Evolutionary conservation across 2,329 filamentous ascomycete genomes (phyloP), one percentile per base, ranked within the genome.

Genomic region (Aureobasidium sp.): DNA sequence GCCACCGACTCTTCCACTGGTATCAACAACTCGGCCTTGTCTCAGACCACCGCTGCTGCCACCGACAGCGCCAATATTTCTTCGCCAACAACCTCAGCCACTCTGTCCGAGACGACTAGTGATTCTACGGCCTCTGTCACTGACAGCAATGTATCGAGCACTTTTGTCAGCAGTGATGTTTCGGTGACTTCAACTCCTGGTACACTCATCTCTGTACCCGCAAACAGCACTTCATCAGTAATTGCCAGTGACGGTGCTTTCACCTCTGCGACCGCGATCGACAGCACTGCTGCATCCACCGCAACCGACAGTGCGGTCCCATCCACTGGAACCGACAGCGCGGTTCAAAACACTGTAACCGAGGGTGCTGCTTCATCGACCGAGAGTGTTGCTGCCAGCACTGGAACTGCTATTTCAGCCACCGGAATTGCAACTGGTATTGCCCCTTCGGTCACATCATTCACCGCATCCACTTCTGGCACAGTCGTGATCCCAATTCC

Each of bases 401-500:
- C 41, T 22, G 48, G 38, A 19, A 51, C 55, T 10, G 17, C 45
- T 11, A 14, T 54, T 12, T 44, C 40, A 44, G 34, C 8, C 12
- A 38, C 55, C 17, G 14, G n/a, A 19, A 40, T 35, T 17, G 16
- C 48, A 17, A 24, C 47, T 6, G 32, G 37, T 11, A 16, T 24
- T 7, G 30, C 47, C 10, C 44, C 54, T 40, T 35, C 54, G 17
- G 22, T 48, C 7, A 56, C 48, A 27, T 53, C 51, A 2, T 53
- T 53, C 34, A 52, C 19, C 5, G 35, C 39, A 4, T 50, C 55
- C 35, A 44, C 55, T 17, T 53, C 55, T 35, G 61, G 59, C 16
- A 56, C 60, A 0, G 59, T 58, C 7, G 55, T 61, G 19, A 56
- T 63, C 21, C 58, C 62, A 12, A 52, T 64, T 16, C 57, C 61